Evolutionary conservation across 2,329 filamentous ascomycete genomes (phyloP).

Genomic region (Trichoderma sp.): DNA sequence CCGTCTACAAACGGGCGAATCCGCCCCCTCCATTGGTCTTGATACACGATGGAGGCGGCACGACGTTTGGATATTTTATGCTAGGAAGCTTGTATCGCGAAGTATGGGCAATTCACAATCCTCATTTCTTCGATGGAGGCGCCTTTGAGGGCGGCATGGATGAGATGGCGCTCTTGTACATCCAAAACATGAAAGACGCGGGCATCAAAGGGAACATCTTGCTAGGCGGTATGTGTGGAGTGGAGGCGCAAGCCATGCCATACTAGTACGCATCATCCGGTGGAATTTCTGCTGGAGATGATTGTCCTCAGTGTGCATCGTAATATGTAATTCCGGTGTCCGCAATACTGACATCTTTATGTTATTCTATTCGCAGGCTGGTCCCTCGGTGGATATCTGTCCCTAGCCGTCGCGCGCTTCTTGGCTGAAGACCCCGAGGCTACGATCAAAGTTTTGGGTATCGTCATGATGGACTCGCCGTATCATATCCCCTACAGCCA

Average conservation of each 20-base stretch:
- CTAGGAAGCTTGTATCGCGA: conserved; percentile 30
- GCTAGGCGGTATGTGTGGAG: conserved; percentile 28
- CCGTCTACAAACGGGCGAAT: conserved; percentile 23
- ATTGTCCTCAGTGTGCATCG: background rate
- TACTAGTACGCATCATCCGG: background rate
- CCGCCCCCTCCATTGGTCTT: conserved; percentile 29
- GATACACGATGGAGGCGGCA: conserved; percentile 35
- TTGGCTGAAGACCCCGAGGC: conserved; percentile 27
- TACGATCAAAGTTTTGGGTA: conserved; percentile 28
- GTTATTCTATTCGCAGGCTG: conserved; percentile 25
- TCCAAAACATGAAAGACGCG: conserved; percentile 26
- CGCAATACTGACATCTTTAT: background rate
- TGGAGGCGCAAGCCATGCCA: background rate
- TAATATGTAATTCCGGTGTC: background rate
- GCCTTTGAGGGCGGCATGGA: conserved; percentile 31
- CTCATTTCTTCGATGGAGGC: conserved; percentile 28
- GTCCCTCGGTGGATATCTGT: conserved; percentile 33
- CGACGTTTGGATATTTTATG: conserved; percentile 32
- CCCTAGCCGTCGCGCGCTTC: conserved; percentile 28
- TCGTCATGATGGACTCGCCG: conserved; percentile 32
- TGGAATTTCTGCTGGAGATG: background rate
- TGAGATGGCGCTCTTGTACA: conserved; percentile 32
- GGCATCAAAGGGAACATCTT: conserved; percentile 29
- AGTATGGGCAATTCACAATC: conserved; percentile 34
- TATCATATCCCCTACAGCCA: conserved; percentile 28